Evolutionary conservation across 2,329 filamentous ascomycete genomes (phyloP), one percentile per base, ranked within the genome.

Genomic region (Fusarium odoratissimum): DNA sequence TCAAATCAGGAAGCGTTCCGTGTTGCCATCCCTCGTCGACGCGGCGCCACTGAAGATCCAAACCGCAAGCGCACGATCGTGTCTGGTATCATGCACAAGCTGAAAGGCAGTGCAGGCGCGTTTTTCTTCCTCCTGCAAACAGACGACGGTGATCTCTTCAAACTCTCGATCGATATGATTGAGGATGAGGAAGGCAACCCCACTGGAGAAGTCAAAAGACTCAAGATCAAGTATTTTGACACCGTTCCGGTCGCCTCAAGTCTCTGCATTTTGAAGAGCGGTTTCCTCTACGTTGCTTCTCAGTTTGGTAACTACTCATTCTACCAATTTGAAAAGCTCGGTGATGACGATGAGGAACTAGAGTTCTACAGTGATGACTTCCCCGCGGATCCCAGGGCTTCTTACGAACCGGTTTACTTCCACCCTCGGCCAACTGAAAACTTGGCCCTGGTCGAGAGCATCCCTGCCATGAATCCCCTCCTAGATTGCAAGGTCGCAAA

Each of bases 211-310:
- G 95, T 98, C 4, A 90, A 89, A 76, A 88, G 91, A 65, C 85
- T 99, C 64, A 96, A 94, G 81, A 93, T 99, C 83, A 98, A 98
- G 81, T 99, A 98, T 82, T 99, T 98, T 77, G 96, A 99, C 78
- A 99, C 96, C 0, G 93, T 98, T 7, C 95, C 97, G 0, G 87
- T 97, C 41, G 94, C 95, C 1, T 91, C 93, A 1, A 97, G 90
- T 79, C 88, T 99, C 48, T 94, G 95, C 80, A 97, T 99, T 74
- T 83, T 99, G 74, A 97, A 97, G 83, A 97, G 95, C 73, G 97
- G 96, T 33, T 99, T 97, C 79, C 88, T 99, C 16, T 99, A 96
- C 78, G 92, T 95, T 59, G 94, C 95, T 12, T 94, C 93, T 78
- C 95, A 99, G 82, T 95, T 93, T 72, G 96, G 97, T 35, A 96